Conservation (phyloP, 257 asterid genomes). For the Fraxinus excelsior region DNA sequence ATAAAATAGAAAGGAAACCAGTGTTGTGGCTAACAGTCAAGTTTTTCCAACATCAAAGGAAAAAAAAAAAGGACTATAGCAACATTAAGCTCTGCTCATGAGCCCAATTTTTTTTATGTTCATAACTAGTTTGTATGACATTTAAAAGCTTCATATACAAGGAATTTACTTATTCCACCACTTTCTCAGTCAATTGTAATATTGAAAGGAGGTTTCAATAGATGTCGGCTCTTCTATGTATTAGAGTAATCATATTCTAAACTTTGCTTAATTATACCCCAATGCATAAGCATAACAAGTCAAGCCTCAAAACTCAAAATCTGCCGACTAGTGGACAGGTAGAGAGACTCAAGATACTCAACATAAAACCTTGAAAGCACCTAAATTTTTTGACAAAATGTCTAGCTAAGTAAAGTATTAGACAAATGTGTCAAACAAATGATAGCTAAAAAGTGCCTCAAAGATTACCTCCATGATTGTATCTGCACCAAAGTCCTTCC, state of each 20-base stretch:
- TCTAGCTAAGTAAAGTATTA: background rate
- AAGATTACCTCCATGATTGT: conserved; percentile 62
- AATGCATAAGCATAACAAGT: background rate
- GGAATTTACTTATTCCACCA: background rate
- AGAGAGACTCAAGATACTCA: background rate
- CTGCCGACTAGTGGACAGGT: background rate
- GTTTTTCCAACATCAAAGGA: background rate
- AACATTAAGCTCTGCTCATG: background rate
- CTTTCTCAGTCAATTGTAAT: background rate
- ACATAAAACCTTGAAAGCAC: background rate
- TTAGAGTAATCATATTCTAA: no score
- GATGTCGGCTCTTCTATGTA: background rate
- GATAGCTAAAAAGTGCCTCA: background rate
- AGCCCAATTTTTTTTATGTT: background rate
- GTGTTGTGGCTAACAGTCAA: background rate
- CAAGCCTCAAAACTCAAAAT: conserved; percentile 3
- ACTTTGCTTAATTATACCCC: background rate
- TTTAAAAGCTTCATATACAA: background rate
- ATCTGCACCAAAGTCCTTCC: conserved; percentile 64
- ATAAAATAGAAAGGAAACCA: background rate
- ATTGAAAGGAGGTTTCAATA: background rate
- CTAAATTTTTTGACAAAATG: background rate
- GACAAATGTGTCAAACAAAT: conserved; percentile 3
- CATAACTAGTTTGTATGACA: background rate
- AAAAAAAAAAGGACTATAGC: background rate